Conservation (phyloP, 257 asterid genomes). For the Cruciata laevipes region DNA sequence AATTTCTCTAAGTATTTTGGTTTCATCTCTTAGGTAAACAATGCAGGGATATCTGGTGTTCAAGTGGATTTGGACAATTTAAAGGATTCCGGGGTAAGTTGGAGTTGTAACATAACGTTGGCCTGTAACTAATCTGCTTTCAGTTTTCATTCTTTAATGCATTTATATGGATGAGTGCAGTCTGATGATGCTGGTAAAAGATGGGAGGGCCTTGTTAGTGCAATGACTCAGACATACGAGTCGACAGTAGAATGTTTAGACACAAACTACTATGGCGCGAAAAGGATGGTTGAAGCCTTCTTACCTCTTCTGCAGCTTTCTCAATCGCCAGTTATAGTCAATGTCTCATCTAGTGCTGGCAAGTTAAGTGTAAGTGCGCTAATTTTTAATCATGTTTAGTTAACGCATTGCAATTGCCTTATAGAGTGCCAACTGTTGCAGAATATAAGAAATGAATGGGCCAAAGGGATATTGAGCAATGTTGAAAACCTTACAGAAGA, state of each 20-base stretch:
- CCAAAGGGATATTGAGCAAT: slow-evolving; percentile 35
- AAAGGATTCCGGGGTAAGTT: background rate
- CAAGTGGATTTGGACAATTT: background rate
- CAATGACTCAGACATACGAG: slow-evolving; percentile 18
- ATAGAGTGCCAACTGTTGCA: background rate
- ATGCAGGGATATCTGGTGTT: background rate
- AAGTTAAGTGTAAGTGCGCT: slow-evolving; percentile 6
- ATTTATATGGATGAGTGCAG: slow-evolving; percentile 11
- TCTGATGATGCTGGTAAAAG: background rate
- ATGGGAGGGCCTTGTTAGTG: background rate
- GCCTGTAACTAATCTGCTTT: background rate
- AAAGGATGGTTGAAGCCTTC: slow-evolving; percentile 25
- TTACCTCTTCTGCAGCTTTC: slow-evolving; percentile 28
- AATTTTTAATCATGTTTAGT: background rate
- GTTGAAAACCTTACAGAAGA: slow-evolving; percentile 42
- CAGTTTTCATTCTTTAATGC: background rate
- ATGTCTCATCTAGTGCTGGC: slow-evolving; percentile 8
- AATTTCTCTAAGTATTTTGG: too few species aligned
- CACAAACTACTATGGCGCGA: slow-evolving; percentile 37
- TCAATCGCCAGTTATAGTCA: slow-evolving; percentile 32
- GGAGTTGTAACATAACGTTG: background rate
- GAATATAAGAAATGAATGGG: slow-evolving; percentile 45
- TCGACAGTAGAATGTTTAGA: slow-evolving; percentile 22
- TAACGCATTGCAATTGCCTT: background rate
- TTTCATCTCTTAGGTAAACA: background rate